Base-by-base conservation (phyloP, 768 basidiomycete species). In the Rhodotorula babjevae region DNA sequence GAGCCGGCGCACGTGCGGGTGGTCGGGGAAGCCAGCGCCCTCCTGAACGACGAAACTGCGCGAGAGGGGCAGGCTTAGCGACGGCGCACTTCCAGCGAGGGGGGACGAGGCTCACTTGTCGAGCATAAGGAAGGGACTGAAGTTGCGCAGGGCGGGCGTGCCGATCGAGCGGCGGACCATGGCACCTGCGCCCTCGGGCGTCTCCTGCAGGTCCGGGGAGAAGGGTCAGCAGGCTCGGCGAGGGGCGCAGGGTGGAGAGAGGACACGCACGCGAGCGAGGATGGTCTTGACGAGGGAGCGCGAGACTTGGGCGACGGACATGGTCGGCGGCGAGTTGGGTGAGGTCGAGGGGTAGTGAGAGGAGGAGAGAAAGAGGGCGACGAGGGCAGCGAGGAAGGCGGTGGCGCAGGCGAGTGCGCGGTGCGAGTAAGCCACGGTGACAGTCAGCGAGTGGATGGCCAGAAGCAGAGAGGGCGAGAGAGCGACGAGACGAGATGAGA, bases 131-230 rank as follows among this genome's bases (percentile, higher is more conserved):
- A 97, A 97, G 1, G 94, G 94, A 0, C 89, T 89, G 53, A 96
- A 82, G 79, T 93, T 96, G 62, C 88, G 84, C 50, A 97, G 83
- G 58, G 80, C 83, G 81, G 83, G 82, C 8, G 87, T 85, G 14
- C 95, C 95, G 73, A 97, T 96, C 55, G 89, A 90, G 61, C 95
- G 84, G 69, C 93, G 85, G 31, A 97, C 95, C 63, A 85, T 83
- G 27, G 90, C 93, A 12, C 92, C 92, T 5, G 82, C 89, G 16
- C 93, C 92, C 75, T 84, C 83, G 2, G 80, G 61, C 29, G 77
- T 76, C 68, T 82, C 81, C 89, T 90, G 60, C 58, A n/a, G n/a
- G 44, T 46, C 2, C 49, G 27, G n/a, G n/a, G 16, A 27, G n/a
- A 46, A 7, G n/a, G n/a, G n/a, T 1, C 53, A 5, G 66, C 33